Evolutionary conservation across 306 rosid genomes (phyloP).

Genomic region (Cucumis hystrix): DNA sequence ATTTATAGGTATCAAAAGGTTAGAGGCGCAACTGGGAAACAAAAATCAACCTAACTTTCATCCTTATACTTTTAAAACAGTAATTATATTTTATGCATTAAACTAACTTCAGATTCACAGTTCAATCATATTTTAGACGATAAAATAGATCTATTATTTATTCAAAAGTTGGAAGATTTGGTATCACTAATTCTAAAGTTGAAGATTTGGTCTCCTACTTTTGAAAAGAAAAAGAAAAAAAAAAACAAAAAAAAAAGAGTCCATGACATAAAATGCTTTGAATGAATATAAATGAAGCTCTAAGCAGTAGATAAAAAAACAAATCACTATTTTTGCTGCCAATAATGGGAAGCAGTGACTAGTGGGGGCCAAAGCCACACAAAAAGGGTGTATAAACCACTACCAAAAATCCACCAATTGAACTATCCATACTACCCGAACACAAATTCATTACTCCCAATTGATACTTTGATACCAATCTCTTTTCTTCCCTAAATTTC

Average conservation of each 20-base stretch:
- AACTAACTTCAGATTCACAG: too few relatives aligned
- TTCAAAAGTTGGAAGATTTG: background rate
- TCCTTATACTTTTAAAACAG: too few relatives aligned
- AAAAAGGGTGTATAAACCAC: background rate
- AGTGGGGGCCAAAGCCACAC: background rate
- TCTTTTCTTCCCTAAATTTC: background rate
- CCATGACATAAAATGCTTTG: background rate
- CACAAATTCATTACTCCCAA: background rate
- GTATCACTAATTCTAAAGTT: background rate
- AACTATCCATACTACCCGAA: background rate
- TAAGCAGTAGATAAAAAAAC: background rate
- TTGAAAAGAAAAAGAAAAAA: background rate
- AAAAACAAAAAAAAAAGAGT: too few relatives aligned
- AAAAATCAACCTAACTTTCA: too few relatives aligned
- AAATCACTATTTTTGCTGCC: background rate
- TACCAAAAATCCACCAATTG: background rate
- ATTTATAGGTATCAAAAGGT: too few relatives aligned
- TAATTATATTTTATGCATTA: too few relatives aligned
- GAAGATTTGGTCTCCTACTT: background rate
- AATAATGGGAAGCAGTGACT: background rate
- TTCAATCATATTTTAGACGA: too few relatives aligned
- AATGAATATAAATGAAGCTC: background rate
- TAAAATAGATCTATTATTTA: background rate
- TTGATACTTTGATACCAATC: background rate
- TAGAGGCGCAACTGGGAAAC: too few relatives aligned